Conservation (phyloP, 768 basidiomycete species). For the Cystoderma amianthinum region DNA sequence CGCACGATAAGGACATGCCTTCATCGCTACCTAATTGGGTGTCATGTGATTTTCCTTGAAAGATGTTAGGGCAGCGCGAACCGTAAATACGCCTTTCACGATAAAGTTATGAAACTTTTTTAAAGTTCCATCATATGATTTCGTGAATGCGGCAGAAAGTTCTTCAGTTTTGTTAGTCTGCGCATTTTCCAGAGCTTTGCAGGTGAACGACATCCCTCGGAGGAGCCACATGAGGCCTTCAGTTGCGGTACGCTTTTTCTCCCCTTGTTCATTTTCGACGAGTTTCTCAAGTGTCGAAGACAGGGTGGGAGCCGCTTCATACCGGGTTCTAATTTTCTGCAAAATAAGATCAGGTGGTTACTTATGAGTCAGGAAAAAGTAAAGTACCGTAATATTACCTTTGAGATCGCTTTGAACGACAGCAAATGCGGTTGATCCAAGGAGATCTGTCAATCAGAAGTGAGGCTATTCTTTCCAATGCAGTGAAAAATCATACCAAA, state of each 20-base stretch:
- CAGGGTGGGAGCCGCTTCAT: slow-evolving; percentile 53
- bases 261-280: slow-evolving; percentile 74
- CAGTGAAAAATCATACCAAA: slow-evolving; percentile 73
- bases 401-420: slow-evolving; percentile 83
- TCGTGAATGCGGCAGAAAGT: slow-evolving; percentile 68
- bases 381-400: slow-evolving; percentile 78
- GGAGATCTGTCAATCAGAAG: slow-evolving; percentile 51
- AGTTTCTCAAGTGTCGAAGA: slow-evolving; percentile 81
- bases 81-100: slow-evolving; percentile 53
- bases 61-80: slow-evolving; percentile 21
- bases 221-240: slow-evolving; percentile 93
- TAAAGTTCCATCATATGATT: slow-evolving; percentile 76
- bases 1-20: slow-evolving; percentile 57
- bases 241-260: slow-evolving; percentile 85
- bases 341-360: too few relatives aligned
- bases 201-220: slow-evolving; percentile 87
- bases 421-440: slow-evolving; percentile 78
- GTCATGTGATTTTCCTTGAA: background rate
- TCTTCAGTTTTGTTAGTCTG: slow-evolving; percentile 60
- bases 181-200: slow-evolving; percentile 65
- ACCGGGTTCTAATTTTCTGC: slow-evolving; percentile 88
- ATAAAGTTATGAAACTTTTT: slow-evolving; percentile 82
- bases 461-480: background rate
- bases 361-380: background rate
- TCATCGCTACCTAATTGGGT: slow-evolving; percentile 49